Conservation (phyloP, 164 flowering plant species). For the Vitis cinerea region DNA sequence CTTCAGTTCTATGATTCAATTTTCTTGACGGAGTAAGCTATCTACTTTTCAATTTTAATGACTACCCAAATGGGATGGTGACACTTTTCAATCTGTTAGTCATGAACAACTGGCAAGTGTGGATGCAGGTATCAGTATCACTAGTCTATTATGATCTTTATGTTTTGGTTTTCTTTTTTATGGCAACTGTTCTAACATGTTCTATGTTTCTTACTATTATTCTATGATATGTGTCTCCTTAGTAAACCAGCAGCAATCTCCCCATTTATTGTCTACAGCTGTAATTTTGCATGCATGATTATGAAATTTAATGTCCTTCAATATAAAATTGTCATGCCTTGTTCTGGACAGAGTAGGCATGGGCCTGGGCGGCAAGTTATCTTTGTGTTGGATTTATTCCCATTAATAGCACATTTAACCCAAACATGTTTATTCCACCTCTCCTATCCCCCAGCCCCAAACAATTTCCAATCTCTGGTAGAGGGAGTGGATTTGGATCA, state of each 20-base stretch:
- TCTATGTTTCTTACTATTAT: neutral
- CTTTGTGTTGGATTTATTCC: no score
- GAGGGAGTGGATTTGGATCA: no score
- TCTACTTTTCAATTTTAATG: conserved; percentile 92
- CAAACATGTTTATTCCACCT: no score
- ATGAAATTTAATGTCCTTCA: no score
- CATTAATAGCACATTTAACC: no score
- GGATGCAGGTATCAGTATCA: conserved; percentile 81
- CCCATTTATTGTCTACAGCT: neutral
- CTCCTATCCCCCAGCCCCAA: no score
- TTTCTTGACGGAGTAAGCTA: conserved; percentile 77
- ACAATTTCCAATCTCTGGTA: no score
- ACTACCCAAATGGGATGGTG: conserved; percentile 98
- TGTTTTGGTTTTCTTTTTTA: no score
- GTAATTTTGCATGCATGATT: no score
- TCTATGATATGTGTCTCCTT: neutral
- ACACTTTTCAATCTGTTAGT: conserved; percentile 92
- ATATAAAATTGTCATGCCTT: no score
- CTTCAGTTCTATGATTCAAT: neutral
- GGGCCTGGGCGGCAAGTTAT: no score
- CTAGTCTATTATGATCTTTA: neutral
- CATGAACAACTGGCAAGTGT: conserved; percentile 86
- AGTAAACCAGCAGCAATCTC: neutral
- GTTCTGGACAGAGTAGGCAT: no score
- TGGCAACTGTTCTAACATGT: neutral